Conservation (phyloP, 139 green algal species). For the Haematococcus lacustris region DNA sequence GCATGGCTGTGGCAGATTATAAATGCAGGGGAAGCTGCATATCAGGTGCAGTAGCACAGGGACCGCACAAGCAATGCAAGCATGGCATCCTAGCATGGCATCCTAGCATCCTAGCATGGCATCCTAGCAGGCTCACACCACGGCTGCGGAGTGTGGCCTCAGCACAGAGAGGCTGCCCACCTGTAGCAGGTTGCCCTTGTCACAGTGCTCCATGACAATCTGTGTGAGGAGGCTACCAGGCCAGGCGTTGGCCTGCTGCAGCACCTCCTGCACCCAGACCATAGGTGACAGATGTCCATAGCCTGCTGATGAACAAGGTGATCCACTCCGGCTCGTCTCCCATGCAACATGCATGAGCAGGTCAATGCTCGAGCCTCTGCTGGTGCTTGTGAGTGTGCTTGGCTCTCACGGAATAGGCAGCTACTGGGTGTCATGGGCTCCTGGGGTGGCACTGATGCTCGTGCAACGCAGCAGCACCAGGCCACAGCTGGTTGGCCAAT, state of each 20-base stretch:
- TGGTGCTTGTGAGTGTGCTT: background rate
- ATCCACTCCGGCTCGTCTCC: too few species aligned
- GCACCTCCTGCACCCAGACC: constrained; percentile 1
- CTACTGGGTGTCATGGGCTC: background rate
- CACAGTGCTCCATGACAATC: constrained; percentile 19
- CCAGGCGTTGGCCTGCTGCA: background rate
- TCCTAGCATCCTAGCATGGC: too few species aligned
- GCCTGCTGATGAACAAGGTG: too few species aligned
- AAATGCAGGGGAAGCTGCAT: too few species aligned
- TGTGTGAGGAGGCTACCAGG: background rate
- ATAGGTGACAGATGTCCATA: background rate
- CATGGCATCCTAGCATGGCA: too few species aligned
- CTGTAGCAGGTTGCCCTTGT: constrained; percentile 24
- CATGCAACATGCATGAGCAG: too few species aligned
- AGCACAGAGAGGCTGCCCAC: too few species aligned
- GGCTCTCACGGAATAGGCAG: background rate
- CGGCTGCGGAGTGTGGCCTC: too few species aligned
- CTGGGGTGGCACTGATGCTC: background rate
- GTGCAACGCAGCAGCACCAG: background rate
- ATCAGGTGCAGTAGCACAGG: too few species aligned
- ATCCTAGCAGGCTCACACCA: too few species aligned
- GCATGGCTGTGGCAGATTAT: too few species aligned
- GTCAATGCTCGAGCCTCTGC: background rate
- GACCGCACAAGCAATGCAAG: too few species aligned
- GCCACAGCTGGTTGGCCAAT: background rate